Conservation (phyloP, 2,329 filamentous ascomycete genomes). For the Phaeomoniella chlamydospora region DNA sequence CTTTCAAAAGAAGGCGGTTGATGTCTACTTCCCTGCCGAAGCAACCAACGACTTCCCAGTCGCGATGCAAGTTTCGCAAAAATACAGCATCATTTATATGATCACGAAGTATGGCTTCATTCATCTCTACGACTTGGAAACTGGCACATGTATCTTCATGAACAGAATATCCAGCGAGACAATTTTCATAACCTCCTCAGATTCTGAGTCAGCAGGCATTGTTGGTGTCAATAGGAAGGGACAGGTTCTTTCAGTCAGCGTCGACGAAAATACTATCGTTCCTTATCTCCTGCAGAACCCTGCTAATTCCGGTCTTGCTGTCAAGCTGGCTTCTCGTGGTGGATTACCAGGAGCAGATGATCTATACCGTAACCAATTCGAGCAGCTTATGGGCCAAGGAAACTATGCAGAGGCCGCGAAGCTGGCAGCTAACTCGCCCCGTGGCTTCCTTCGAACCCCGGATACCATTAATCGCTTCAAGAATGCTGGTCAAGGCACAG, state of each 20-base stretch:
- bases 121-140: slow-evolving; percentile 95
- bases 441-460: slow-evolving; percentile 84
- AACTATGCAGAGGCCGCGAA: slow-evolving; percentile 84
- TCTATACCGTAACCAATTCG: slow-evolving; percentile 84
- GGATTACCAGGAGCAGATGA: slow-evolving; percentile 89
- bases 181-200: slow-evolving; percentile 85
- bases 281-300: slow-evolving; percentile 94
- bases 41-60: slow-evolving; percentile 96
- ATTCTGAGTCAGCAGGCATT: slow-evolving; percentile 73
- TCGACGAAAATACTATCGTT: slow-evolving; percentile 83
- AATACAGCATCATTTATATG: slow-evolving; percentile 93
- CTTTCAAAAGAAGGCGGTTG: slow-evolving; percentile 91
- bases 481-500: slow-evolving; percentile 51
- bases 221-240: slow-evolving; percentile 95
- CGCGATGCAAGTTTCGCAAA: slow-evolving; percentile 89
- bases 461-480: slow-evolving; percentile 97
- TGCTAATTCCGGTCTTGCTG: slow-evolving; percentile 80
- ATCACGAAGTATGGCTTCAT: slow-evolving; percentile 99
- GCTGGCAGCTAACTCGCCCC: slow-evolving; percentile 89
- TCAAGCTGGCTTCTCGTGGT: slow-evolving; percentile 89
- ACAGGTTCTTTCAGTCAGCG: slow-evolving; percentile 84
- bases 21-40: slow-evolving; percentile 94
- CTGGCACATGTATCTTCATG: slow-evolving; percentile 93
- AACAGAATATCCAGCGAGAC: slow-evolving; percentile 99
- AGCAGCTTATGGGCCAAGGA: slow-evolving; percentile 65